phyloP scores from a whole-genome alignment of 805 yeast genomes.

The Kluyveromyces siamensis region DNA sequence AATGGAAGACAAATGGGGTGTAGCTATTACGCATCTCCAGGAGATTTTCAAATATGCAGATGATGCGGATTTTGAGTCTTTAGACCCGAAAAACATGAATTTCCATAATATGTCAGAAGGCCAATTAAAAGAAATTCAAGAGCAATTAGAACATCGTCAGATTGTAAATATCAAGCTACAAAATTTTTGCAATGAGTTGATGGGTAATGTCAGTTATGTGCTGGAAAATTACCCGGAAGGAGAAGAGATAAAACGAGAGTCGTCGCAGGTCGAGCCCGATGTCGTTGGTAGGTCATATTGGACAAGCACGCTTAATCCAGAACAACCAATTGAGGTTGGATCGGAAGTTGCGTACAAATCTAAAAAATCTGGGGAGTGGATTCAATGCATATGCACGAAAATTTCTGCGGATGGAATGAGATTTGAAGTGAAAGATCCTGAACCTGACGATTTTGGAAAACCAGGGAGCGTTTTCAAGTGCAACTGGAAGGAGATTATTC shows the following conservation, averaged over 20 bases:
- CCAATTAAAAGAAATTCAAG: constrained; percentile 27
- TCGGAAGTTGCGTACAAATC: constrained; percentile 86
- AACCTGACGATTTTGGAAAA: constrained; percentile 88
- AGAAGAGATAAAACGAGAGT: constrained; percentile 18
- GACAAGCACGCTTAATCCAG: constrained; percentile 49
- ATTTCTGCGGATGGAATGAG: constrained; percentile 64
- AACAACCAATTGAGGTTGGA: constrained; percentile 50
- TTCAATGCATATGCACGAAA: constrained; percentile 81
- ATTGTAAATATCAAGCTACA: background rate
- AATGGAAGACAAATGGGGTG: constrained; percentile 62
- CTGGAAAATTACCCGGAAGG: constrained; percentile 9
- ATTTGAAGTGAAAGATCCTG: constrained; percentile 94
- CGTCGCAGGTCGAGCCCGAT: constrained; percentile 2
- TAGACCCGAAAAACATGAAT: constrained; percentile 23
- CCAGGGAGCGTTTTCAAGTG: constrained; percentile 83
- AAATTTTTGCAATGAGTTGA: background rate
- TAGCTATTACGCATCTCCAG: constrained; percentile 55
- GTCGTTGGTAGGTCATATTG: constrained; percentile 37
- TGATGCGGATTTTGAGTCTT: constrained; percentile 37
- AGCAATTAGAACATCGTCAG: constrained; percentile 27
- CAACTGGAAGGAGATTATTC: constrained; percentile 65
- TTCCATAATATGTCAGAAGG: constrained; percentile 28
- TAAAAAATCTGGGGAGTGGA: constrained; percentile 79
- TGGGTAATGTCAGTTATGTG: background rate
- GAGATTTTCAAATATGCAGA: constrained; percentile 60